phyloP scores from a whole-genome alignment of 495 filamentous ascomycete genomes.

The Hypoxylon fuscum region DNA sequence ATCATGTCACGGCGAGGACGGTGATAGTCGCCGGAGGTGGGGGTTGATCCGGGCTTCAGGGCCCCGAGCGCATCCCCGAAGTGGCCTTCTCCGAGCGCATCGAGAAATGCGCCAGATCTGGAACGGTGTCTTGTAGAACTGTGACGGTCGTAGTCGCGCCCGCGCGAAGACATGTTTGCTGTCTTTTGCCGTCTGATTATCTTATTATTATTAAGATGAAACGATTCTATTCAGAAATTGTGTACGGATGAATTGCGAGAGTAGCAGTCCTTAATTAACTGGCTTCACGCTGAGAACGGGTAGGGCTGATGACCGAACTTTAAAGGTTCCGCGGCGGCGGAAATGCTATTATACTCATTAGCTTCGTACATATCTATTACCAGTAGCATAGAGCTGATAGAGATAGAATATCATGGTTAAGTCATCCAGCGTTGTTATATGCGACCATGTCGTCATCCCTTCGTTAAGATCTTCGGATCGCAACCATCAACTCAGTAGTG shows the following conservation, averaged over 20 bases:
- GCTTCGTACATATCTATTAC: background rate
- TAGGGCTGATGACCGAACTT: background rate
- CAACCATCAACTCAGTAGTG: background rate
- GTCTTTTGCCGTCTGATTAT: background rate
- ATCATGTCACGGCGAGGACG: background rate
- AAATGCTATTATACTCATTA: background rate
- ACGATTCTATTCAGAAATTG: background rate
- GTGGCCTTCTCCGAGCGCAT: conserved; percentile 14
- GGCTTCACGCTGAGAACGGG: background rate
- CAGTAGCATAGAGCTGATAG: background rate
- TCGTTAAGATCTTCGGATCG: background rate
- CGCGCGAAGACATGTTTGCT: conserved; percentile 4
- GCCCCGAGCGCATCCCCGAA: conserved; percentile 7
- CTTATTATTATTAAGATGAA: background rate
- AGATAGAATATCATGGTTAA: background rate
- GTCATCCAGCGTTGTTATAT: background rate
- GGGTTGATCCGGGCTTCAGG: conserved; percentile 5
- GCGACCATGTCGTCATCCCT: background rate
- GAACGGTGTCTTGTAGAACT: conserved; percentile 10
- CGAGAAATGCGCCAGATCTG: conserved; percentile 9
- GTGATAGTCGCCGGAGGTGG: conserved; percentile 1
- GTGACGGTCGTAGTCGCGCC: conserved; percentile 10
- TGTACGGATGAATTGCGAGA: background rate
- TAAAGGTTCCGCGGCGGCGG: background rate
- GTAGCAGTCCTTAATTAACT: background rate